A percentile compares a stretch with the other conserved stretches of the same genome.
phyloP scores from a whole-genome alignment of 441 rosid species.

The Adansonia grandidieri region DNA sequence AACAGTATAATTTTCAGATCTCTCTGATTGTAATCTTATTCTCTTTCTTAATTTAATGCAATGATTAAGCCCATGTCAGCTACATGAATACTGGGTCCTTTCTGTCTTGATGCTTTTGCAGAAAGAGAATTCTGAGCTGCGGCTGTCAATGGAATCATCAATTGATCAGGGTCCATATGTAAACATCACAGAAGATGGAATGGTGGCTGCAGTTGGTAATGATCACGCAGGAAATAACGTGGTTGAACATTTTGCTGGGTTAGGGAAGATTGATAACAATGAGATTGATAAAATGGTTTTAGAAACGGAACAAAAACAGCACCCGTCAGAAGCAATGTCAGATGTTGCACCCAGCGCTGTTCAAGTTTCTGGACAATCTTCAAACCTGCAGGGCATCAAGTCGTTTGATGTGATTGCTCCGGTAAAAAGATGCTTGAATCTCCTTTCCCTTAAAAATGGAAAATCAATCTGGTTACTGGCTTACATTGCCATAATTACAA shows the following conservation, averaged over 20 bases:
- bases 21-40: not conserved
- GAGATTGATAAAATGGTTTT: constrained; percentile 18
- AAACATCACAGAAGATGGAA: constrained; percentile 62
- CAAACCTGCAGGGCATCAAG: constrained; percentile 25
- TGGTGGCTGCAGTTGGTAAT: constrained; percentile 59
- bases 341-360: constrained; percentile 11
- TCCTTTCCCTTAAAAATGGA: constrained; percentile 41
- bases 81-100: not conserved
- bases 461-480: constrained; percentile 55
- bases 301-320: constrained; percentile 28
- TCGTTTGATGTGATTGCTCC: constrained; percentile 27
- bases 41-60: not conserved
- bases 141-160: constrained; percentile 43
- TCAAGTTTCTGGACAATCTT: constrained; percentile 28
- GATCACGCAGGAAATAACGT: constrained; percentile 36
- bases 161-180: constrained; percentile 72
- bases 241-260: constrained; percentile 25
- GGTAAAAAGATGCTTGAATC: constrained; percentile 45
- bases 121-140: constrained; percentile 35
- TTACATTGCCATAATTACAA: constrained; percentile 55
- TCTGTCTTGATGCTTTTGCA: constrained; percentile 30
- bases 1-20: not conserved
- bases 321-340: constrained; percentile 25
- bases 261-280: not conserved
- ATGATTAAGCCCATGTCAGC: not conserved